Base-by-base conservation (phyloP, 176 grass and related monocot genomes). In the Leersia perrieri region DNA sequence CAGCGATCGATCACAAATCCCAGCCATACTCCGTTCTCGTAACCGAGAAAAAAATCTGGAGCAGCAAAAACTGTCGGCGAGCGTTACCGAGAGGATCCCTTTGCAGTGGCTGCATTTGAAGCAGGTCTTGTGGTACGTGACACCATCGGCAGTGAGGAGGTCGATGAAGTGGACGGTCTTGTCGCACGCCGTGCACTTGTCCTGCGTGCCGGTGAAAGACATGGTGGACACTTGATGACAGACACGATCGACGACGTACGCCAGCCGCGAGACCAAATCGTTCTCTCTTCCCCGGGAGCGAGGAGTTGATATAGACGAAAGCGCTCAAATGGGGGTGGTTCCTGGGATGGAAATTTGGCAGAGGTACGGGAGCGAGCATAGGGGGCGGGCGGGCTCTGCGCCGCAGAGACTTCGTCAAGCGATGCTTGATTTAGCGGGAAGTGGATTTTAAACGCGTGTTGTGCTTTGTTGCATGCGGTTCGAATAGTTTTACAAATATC, bases 171-270 rank as follows among this genome's bases (percentile, higher is more conserved):
- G 95, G 80, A 98, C 95, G 4, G 86, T 95, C 88, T 95, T 98
- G 71, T 95, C 92, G 87, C 95, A 98, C 47, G 88, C 95, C 62
- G 76, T 84, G 92, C 95, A 98, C 74, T 98, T 98, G 83, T 95
- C 95, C 84, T 98, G 90, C 33, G 92, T 98, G 70, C 95, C 95
- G n/a, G 85, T 95, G 95, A 98, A 98, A 84, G 95, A 98, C 95
- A 94, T 95, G 75, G 78, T 81, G 68, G 40, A 84, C 92, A 98
- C 95, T 92, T 95, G 75, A 75, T 81, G 68, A 33, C 60, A 25
- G 53, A 57, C 45, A 49, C 53, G 13, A 81, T 72, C 65, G 26
- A 33, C 35, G n/a, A 4, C 36, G 42, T 41, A 12, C 15, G 31
- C 33, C 33, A n/a, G 23, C 12, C 12, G 38, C 66, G 62, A 33